Evolutionary conservation across 805 yeast species (phyloP), one percentile per base, ranked within the genome.

Genomic region (Pichia pseudocactophila): DNA sequence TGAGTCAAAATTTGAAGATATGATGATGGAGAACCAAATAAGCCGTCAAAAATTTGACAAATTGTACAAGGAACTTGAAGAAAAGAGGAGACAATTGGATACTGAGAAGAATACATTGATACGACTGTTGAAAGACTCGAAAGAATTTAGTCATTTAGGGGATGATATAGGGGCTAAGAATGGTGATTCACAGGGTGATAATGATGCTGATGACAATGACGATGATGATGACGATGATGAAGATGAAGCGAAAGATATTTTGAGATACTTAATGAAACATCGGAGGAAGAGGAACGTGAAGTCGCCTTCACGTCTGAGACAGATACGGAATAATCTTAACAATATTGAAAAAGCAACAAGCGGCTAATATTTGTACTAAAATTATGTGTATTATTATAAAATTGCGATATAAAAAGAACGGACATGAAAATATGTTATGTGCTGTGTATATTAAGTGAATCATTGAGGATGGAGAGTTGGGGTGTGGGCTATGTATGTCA

Each of bases 1-100:
- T 58, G 90, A 84, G 56, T 71, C 73, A 44, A 86, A 80, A 55
- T 72, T 80, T 59, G 74, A 76, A 49, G 77, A 76, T 57, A 64
- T 81, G 54, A 77, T 73, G 51, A 69, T 71, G 55, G 81, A 82
- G 53, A 48, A 51, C 18, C 59, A 59, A 36, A 40, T 53, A 16
- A 52, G 49, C 32, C 43, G 50, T 35, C 45, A 57, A 25, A 52
- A 50, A 16, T 56, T 58, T 35, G 58, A 55, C 34, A 48, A 48
- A 20, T 18, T 58, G 38, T 49, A 50, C 38, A 26, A 27, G 15
- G 60, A 56, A 11, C 39, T 60, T 17, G 60, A 58, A 19, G 42
- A 47, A 11, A 54, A 57, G 37, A 48, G 59, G 26, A 48, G 47
- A n/a, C 55, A 52, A 11, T 41, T 58, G 7, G 61, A 57, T 35